Conservation (phyloP, 2,329 filamentous ascomycete species). For the Colletotrichum camelliae region DNA sequence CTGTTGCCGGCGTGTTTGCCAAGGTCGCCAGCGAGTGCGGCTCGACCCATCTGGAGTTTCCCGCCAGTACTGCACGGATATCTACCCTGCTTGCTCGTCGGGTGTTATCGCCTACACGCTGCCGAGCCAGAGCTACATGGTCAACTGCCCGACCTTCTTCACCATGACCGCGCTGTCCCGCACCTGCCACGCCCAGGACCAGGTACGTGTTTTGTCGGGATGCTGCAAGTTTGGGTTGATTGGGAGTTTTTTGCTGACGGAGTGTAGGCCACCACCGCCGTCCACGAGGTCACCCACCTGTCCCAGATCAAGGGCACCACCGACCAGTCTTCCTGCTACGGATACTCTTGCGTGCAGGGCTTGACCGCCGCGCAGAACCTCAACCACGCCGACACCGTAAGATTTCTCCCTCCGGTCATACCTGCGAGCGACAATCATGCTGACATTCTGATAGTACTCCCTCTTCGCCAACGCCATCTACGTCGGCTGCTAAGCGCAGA, state of each 20-base stretch:
- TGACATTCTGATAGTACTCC: not conserved
- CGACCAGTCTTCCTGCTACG: conserved; percentile 61
- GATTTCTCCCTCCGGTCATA: rapidly evolving
- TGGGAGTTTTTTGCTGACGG: not conserved
- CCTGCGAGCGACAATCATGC: not conserved
- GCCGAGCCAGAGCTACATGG: conserved; percentile 58
- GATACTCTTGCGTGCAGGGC: conserved; percentile 53
- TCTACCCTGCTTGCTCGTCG: conserved; percentile 52
- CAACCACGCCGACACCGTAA: conserved; percentile 66
- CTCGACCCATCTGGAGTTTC: conserved; percentile 52
- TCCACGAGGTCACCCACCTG: conserved; percentile 72
- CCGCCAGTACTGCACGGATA: conserved; percentile 64
- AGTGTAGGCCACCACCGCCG: conserved; percentile 51
- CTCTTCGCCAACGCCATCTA: conserved; percentile 32
- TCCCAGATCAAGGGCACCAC: conserved; percentile 62
- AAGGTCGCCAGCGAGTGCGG: conserved; percentile 61
- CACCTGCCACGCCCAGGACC: conserved; percentile 68
- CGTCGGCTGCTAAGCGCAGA: conserved; percentile 40
- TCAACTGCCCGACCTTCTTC: conserved; percentile 68
- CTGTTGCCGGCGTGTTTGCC: conserved; percentile 57
- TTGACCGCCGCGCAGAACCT: conserved; percentile 57
- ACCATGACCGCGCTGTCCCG: conserved; percentile 52
- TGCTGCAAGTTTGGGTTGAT: not conserved
- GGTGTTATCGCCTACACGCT: conserved; percentile 33
- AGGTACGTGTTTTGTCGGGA: conserved; percentile 57